Evolutionary conservation across 1,284 basidiomycete genomes (phyloP).

Genomic region (Coriolopsis trogii): DNA sequence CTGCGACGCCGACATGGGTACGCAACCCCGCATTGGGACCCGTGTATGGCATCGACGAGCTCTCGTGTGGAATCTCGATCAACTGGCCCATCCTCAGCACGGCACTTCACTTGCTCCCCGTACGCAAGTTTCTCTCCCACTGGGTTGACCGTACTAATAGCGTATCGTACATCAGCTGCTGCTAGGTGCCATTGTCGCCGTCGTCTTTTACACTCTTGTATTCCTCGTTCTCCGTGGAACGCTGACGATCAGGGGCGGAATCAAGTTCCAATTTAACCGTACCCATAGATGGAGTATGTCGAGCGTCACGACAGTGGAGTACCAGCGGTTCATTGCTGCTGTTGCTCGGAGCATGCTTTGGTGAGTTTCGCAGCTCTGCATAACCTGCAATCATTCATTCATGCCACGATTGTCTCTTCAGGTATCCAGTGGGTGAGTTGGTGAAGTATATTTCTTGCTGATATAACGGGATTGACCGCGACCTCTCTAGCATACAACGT

Average conservation of each 20-base stretch:
- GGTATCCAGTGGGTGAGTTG: slow-evolving; percentile 63
- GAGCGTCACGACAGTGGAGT: slow-evolving; percentile 38
- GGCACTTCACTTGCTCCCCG: slow-evolving; percentile 61
- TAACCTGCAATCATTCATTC: neutral
- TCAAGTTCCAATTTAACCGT: slow-evolving; percentile 51
- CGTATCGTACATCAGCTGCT: slow-evolving; percentile 48
- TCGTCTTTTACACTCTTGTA: slow-evolving; percentile 57
- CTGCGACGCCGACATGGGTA: slow-evolving; percentile 44
- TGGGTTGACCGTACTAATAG: no score
- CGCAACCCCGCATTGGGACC: slow-evolving; percentile 30
- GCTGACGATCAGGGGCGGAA: slow-evolving; percentile 42
- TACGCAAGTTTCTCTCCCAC: slow-evolving; percentile 28
- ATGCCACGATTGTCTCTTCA: slow-evolving; percentile 29
- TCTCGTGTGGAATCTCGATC: slow-evolving; percentile 54
- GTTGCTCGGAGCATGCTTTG: slow-evolving; percentile 70
- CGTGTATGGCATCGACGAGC: slow-evolving; percentile 53
- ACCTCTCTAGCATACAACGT: slow-evolving; percentile 51
- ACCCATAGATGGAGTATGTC: slow-evolving; percentile 46
- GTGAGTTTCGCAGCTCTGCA: slow-evolving; percentile 40
- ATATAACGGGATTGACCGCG: neutral
- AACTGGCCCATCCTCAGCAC: slow-evolving; percentile 47
- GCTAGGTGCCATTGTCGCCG: slow-evolving; percentile 53
- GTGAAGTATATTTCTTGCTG: neutral
- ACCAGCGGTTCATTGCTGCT: slow-evolving; percentile 59
- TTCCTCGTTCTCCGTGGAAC: slow-evolving; percentile 61